Base-by-base conservation (phyloP, 352 stramenopile species). In the Globisporangium barbulae region DNA sequence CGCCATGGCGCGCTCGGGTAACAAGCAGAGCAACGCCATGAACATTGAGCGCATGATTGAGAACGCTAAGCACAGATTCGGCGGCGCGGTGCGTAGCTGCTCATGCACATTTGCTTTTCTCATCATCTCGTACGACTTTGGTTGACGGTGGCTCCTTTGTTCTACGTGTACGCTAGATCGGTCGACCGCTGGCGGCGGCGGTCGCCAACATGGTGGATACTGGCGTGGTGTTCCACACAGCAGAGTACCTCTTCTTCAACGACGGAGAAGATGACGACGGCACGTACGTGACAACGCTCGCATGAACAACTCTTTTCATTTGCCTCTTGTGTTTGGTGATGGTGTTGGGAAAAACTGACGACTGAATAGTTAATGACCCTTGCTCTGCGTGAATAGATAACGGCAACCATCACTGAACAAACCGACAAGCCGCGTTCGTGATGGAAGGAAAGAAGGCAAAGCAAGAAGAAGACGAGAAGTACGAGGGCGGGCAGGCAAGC, bases 281-380 rank as follows among this genome's bases (percentile, higher is more conserved):
- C 64, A 91, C 83, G 83, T 91, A 89, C 66, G 83, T 74, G 50
- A 54, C 12, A 22, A 28, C 30, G 15, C 31, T 41, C 33, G 28
- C 50, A 28, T 56, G 12, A 35, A 5, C 28, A 2, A 9, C 50
- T 54, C 15, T 5, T 17, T 12, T 13, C 17, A 10, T 33, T 31
- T 63, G 37, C 8, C 25, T 42, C 28, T 54, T 60, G 31, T 21
- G 63, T 9, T 61, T 33, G 55, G 53, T 45, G 39, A 17, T 21
- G 30, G 49, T 48, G 35, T 45, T 67, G 61, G 42, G 61, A 30
- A 53, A 63, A 70, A 68, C 82, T 91, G 82, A 91, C 82, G 68
- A 88, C 82, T 82, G 79, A 91, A 75, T 73, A 91, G 82, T 85
- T 91, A 91, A 91, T 88, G 74, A 81, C 50, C 60, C 55, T 65